Evolutionary conservation across 2,329 filamentous ascomycete genomes (phyloP).

Genomic region (Fusarium floridanum): DNA sequence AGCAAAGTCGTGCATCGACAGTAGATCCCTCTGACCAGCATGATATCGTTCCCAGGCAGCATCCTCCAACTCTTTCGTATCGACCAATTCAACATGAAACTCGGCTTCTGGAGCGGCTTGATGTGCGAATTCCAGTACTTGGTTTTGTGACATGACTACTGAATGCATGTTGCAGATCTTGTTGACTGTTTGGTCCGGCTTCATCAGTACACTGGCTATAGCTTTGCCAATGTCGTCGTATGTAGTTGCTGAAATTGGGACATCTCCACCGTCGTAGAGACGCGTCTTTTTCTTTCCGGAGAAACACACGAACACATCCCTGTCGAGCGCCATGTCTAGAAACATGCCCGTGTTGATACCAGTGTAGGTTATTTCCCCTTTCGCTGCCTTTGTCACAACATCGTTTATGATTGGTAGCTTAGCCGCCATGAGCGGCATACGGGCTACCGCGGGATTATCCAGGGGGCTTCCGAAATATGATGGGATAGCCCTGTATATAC

Average conservation of each 20-base stretch:
- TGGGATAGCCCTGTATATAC: background rate
- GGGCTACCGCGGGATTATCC: background rate
- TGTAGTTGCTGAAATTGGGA: background rate
- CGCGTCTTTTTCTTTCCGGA: background rate
- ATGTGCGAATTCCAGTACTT: background rate
- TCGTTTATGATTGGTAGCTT: constrained; percentile 9
- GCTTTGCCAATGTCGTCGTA: constrained; percentile 9
- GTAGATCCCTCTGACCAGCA: background rate
- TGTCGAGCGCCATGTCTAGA: constrained; percentile 12
- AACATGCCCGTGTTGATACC: constrained; percentile 21
- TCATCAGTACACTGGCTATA: background rate
- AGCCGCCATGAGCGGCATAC: constrained; percentile 13
- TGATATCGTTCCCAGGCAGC: constrained; percentile 16
- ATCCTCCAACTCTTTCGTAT: background rate
- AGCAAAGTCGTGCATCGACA: background rate
- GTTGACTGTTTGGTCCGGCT: background rate
- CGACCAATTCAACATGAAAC: background rate
- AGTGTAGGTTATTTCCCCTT: constrained; percentile 6
- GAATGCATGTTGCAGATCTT: constrained; percentile 6
- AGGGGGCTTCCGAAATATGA: constrained; percentile 13
- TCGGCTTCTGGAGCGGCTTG: background rate
- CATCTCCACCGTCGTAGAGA: background rate
- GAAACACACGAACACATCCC: constrained; percentile 7
- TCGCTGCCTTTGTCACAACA: background rate
- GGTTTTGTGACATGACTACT: constrained; percentile 17